Conservation (phyloP, 2,329 filamentous ascomycete genomes). For the Bipolaris gigantea region DNA sequence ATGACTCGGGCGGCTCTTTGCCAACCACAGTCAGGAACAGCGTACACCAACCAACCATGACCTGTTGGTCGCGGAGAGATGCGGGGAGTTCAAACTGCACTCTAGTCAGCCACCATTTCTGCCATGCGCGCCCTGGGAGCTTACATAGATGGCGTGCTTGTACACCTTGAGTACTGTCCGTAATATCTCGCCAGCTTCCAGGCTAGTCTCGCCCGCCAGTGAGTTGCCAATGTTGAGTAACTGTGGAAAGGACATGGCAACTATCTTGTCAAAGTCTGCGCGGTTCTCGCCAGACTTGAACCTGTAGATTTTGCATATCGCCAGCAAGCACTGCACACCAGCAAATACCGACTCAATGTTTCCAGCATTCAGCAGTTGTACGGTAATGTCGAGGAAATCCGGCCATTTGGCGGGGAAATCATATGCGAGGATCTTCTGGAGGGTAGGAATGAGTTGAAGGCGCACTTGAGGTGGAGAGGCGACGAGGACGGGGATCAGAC, state of each 20-base stretch:
- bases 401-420: slow-evolving; percentile 97
- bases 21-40: slow-evolving; percentile 88
- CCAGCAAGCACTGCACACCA: slow-evolving; percentile 88
- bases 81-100: slow-evolving; percentile 79
- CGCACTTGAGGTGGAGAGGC: slow-evolving; percentile 78
- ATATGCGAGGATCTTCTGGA: slow-evolving; percentile 93
- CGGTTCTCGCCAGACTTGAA: slow-evolving; percentile 86
- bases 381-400: slow-evolving; percentile 87
- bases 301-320: slow-evolving; percentile 92
- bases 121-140: slow-evolving; percentile 38
- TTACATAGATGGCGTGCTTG: slow-evolving; percentile 95
- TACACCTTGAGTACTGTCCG: slow-evolving; percentile 94
- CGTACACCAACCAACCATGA: slow-evolving; percentile 94
- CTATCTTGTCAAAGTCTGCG: slow-evolving; percentile 90
- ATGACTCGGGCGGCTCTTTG: slow-evolving; percentile 77
- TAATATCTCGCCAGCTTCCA: slow-evolving; percentile 96
- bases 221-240: slow-evolving; percentile 84
- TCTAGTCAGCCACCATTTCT: slow-evolving; percentile 29
- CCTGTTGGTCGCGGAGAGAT: slow-evolving; percentile 74
- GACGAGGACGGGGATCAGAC: slow-evolving; percentile 86
- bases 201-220: slow-evolving; percentile 84
- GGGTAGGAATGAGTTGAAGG: slow-evolving; percentile 88
- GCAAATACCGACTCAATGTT: slow-evolving; percentile 86
- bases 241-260: slow-evolving; percentile 86
- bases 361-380: slow-evolving; percentile 84